Percentiles rank a stretch among this genome's conserved stretches.
Evolutionary conservation across 148 eudicot genomes (phyloP).

Genomic region (Fallopia convolvulus): DNA sequence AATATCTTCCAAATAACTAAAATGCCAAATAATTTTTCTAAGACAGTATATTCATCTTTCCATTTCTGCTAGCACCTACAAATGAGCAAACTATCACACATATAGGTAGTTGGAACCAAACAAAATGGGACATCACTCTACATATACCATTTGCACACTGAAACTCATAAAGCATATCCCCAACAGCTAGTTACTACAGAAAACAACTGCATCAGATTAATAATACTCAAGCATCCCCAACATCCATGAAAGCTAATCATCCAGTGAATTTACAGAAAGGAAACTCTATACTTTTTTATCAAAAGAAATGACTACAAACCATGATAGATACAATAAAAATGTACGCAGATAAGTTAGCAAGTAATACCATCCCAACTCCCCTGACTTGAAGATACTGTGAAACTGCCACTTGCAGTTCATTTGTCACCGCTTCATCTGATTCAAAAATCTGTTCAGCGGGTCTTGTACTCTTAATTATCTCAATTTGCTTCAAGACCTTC

Average conservation of each 20-base stretch:
- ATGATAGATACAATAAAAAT: not conserved
- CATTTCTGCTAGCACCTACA: not conserved
- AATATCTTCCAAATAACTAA: not conserved
- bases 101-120: not conserved
- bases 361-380: slow-evolving; percentile 76
- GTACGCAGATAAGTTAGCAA: not conserved
- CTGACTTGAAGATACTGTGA: slow-evolving; percentile 68
- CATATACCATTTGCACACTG: not conserved
- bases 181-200: not conserved
- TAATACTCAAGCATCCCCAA: too few species aligned
- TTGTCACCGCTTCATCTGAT: slow-evolving; percentile 72
- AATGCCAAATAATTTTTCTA: not conserved
- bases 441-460: slow-evolving; percentile 79
- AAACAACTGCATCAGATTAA: too few species aligned
- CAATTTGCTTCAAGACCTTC: slow-evolving; percentile 71
- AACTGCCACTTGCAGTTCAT: slow-evolving; percentile 73
- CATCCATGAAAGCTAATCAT: too few species aligned
- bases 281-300: too few species aligned
- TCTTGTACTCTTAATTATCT: slow-evolving; percentile 67
- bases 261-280: too few species aligned
- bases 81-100: not conserved
- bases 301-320: not conserved
- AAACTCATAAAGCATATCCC: not conserved
- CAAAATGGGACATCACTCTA: not conserved
- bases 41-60: not conserved